Percentiles rank a stretch among this genome's conserved stretches.
phyloP scores from a whole-genome alignment of 805 yeast genomes.

The Saccharomyces paradoxus region DNA sequence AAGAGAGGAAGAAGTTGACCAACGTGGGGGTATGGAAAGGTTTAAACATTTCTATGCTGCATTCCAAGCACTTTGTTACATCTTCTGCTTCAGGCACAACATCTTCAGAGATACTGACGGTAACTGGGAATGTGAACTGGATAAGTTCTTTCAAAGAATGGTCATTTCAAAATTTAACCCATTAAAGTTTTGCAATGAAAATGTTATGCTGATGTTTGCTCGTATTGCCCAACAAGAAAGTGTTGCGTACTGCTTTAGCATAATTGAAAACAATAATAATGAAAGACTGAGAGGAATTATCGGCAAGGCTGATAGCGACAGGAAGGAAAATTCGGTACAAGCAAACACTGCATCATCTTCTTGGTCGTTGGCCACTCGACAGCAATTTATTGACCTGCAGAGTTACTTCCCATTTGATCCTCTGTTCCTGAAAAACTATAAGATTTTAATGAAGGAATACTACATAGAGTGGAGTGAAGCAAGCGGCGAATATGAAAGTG shows the following conservation, averaged over 20 bases:
- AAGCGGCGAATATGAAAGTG: slow-evolving; percentile 49
- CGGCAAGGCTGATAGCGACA: slow-evolving; percentile 25
- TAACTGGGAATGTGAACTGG: slow-evolving; percentile 73
- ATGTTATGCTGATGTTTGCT: slow-evolving; percentile 90
- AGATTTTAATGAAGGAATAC: slow-evolving; percentile 43
- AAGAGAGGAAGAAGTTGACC: slow-evolving; percentile 74
- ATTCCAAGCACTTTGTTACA: slow-evolving; percentile 81
- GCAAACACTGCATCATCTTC: slow-evolving; percentile 22
- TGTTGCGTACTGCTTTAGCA: slow-evolving; percentile 86
- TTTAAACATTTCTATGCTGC: slow-evolving; percentile 85
- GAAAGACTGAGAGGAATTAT: slow-evolving; percentile 38
- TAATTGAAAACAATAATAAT: slow-evolving; percentile 78
- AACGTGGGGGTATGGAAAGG: slow-evolving; percentile 72
- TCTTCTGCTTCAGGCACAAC: slow-evolving; percentile 80
- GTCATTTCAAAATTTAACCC: slow-evolving; percentile 89
- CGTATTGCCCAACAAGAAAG: slow-evolving; percentile 83
- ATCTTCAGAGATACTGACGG: slow-evolving; percentile 39
- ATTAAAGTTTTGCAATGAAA: slow-evolving; percentile 83
- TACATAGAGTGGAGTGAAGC: slow-evolving; percentile 82
- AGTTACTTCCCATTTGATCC: slow-evolving; percentile 98
- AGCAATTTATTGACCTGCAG: slow-evolving; percentile 81
- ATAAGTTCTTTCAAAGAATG: slow-evolving; percentile 78
- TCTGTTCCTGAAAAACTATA: slow-evolving; percentile 56
- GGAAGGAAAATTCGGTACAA: slow-evolving; percentile 10
- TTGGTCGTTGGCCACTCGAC: slow-evolving; percentile 48